Evolutionary conservation across 2,329 filamentous ascomycete species (phyloP).

Genomic region (Xylariales sp.): DNA sequence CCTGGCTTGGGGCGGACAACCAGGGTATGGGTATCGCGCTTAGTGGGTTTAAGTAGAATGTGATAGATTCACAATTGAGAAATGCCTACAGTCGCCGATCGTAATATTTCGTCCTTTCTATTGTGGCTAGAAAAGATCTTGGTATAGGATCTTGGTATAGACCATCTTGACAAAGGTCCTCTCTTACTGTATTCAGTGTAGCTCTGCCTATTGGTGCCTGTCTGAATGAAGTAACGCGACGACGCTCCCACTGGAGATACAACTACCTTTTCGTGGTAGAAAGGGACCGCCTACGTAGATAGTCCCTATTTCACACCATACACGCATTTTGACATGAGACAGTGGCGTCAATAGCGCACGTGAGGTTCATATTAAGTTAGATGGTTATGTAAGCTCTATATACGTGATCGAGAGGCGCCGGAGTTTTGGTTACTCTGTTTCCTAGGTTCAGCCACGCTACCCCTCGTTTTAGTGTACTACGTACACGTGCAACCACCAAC

Average conservation of each 20-base stretch:
- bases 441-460: too few species aligned
- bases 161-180: too few species aligned
- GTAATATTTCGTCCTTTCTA: not conserved
- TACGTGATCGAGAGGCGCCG: too few species aligned
- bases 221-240: not conserved
- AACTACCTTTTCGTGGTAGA: too few species aligned
- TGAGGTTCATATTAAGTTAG: not conserved
- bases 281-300: too few species aligned
- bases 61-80: not conserved
- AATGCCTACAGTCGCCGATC: not conserved
- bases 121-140: not conserved
- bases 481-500: too few species aligned
- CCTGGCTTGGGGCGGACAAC: not conserved
- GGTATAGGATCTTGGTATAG: too few species aligned
- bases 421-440: too few species aligned
- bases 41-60: not conserved
- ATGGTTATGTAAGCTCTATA: constrained; percentile 5
- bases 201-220: not conserved
- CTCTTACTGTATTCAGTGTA: too few species aligned
- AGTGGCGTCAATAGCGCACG: not conserved
- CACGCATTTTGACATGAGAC: too few species aligned
- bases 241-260: not conserved
- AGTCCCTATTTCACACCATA: too few species aligned
- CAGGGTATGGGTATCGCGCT: not conserved
- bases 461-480: too few species aligned